These are phyloP conservation scores for Cryptococcus wingfieldii DNA, from an alignment of 1,284 basidiomycete species.

Conservation along the genomic window DNA sequence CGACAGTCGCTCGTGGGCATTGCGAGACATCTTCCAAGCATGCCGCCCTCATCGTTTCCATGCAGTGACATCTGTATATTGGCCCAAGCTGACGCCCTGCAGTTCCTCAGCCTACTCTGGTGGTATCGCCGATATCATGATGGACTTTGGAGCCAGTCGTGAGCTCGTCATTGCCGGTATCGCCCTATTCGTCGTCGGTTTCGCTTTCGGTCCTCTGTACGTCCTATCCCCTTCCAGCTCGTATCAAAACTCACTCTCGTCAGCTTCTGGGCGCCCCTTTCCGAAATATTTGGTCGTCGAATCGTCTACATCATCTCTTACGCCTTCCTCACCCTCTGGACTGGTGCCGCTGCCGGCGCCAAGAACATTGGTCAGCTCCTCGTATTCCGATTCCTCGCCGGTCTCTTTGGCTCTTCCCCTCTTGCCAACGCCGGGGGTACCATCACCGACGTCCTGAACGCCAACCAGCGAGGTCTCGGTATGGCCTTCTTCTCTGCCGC, in stretches of 20 bases:
- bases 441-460: slow-evolving; percentile 42
- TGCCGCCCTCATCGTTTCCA: too few relatives aligned
- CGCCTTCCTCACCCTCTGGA: slow-evolving; percentile 39
- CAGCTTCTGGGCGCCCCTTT: slow-evolving; percentile 49
- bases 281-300: slow-evolving; percentile 56
- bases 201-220: slow-evolving; percentile 38
- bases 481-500: slow-evolving; percentile 59
- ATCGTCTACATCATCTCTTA: slow-evolving; percentile 60
- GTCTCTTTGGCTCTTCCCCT: slow-evolving; percentile 46
- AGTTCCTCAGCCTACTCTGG: slow-evolving; percentile 35
- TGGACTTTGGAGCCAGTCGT: slow-evolving; percentile 22
- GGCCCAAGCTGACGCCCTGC: not conserved
- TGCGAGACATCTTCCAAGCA: too few relatives aligned
- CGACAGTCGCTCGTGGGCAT: too few relatives aligned
- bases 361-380: slow-evolving; percentile 30
- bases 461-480: slow-evolving; percentile 39
- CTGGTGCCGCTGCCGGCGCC: slow-evolving; percentile 29
- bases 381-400: slow-evolving; percentile 42
- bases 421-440: slow-evolving; percentile 47
- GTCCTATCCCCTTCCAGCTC: not conserved
- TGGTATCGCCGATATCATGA: slow-evolving; percentile 23
- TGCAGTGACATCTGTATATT: not conserved
- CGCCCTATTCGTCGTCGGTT: slow-evolving; percentile 40
- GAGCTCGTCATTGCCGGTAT: slow-evolving; percentile 36
- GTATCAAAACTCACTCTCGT: not conserved